Evolutionary conservation across 2,329 filamentous ascomycete species (phyloP), one percentile per base, ranked within the genome.

Genomic region (Allantophomopsis cytisporea): DNA sequence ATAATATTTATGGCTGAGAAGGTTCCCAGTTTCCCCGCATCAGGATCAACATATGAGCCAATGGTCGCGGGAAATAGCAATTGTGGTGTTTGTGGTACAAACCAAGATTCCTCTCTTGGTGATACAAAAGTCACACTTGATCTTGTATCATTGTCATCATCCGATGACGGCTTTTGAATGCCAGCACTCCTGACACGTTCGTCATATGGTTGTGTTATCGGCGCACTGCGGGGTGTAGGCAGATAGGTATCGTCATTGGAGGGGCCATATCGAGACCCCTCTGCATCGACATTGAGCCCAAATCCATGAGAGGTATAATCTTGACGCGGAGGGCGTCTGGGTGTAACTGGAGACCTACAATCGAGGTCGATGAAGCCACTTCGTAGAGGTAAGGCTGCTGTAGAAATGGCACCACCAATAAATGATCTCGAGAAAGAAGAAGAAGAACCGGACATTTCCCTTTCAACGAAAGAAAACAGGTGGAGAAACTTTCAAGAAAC

Each of bases 1-100:
- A 60, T 60, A 32, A 60, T 57, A 39, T 56, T 60, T 44, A 60
- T 56, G 30, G 55, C 53, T 7, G 56, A 60, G 31, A 59, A 43
- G 12, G 56, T 56, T 7, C 59, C 59, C 3, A 60, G 50, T 37
- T 60, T 60, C 1, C 50, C 49, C 31, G 51, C 52, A 7, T 54
- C 49, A 47, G 50, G 15, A 42, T 43, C 11, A 47, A 47, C 18
- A 43, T 3, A 53, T 35, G 15, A 49, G 48, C 47, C 52, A 46
- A 38, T 47, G 46, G 17, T 47, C 35, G 40, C 12, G 31, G 44
- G 38, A 13, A 35, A 16, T 16, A 32, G 31, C 20, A 45, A 7
- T 20, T 33, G 28, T 8, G 49, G 49, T 7, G 49, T 51, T 15
- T 42, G 39, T 10, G 48, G 46, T 34, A 46, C 21, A 30, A 44